Base-by-base conservation (phyloP, 73 alveolate species). In the Blepharisma japonicum region DNA sequence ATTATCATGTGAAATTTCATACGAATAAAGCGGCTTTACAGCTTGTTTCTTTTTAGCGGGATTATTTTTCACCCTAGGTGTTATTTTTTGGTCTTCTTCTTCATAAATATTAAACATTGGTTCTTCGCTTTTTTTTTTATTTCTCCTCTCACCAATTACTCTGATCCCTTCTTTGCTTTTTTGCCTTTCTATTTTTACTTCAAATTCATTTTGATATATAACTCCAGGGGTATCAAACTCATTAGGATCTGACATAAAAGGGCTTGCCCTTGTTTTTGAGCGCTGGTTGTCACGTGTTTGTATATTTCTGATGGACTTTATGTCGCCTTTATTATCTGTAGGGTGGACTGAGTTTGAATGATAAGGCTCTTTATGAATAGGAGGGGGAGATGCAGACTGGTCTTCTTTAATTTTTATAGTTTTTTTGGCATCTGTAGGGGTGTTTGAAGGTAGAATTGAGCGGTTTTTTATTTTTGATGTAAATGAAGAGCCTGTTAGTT, bases 211-310 rank as follows among this genome's bases (percentile, higher is more conserved):
- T 32, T 32, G 42, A 32, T 32, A 32, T 32, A 32, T 32, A 32
- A 32, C 42, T 32, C 42, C 42, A 32, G 42, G 42, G 42, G 42
- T 32, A 32, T 53, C 67, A 11, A 53, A 14, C 4, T 53, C 67
- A 53, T 53, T 53, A 20, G 23, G n/a, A 14, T 53, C 67, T 53
- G 67, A 53, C 67, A 53, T 20, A 53, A 53, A 53, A 11, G 23
- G n/a, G 23, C 27, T 14, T 14, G 67, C n/a, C 67, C 67, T 53
- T 53, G 67, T 53, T 53, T 53, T 53, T 20, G 67, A 53, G n/a
- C 67, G n/a, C 23, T 53, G 67, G 4, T 53, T 79, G 70, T 84
- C 97, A 42, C 55, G 78, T 71, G 50, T 61, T 9, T 8, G 18
- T 1, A 39, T 14, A 25, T 11, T 14, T 25, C 23, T 61, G 11